Base-by-base conservation (phyloP, 176 grass and related monocot species). In the Musa beccarii region DNA sequence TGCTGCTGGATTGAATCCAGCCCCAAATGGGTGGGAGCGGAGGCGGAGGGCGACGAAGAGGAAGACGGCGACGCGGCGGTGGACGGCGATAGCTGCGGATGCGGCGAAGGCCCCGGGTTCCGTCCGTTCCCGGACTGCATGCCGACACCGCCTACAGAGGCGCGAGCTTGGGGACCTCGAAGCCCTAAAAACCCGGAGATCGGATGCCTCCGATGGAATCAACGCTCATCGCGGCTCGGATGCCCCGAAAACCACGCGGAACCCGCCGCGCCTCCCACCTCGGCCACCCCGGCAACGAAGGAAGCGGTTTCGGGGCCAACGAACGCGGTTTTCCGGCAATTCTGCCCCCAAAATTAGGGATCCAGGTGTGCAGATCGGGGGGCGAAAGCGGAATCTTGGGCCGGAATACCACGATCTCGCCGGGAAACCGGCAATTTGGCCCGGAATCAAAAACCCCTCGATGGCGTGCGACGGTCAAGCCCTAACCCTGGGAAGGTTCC, bases 11-110 rank as follows among this genome's bases (percentile, higher is more conserved):
- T 80, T 56, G 81, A 79, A 62, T 87, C 85, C 26, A 80, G 77
- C 71, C 81, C 85, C 53, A 74, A 70, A 54, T 79, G 85, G 49
- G 70, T 77, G 65, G 79, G 77, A 72, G 80, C 85, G 71, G 85
- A 65, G 52, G 52, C 75, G 11, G 75, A 61, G 11, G 75, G 66
- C 13, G 72, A 83, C 25, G 79, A 81, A 11, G 79, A 80, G 56
- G 79, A 80, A 11, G 79, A 59, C 8, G 79, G 73, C 34, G 34
- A 43, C 34, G 34, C 34, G 0, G 79, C 79, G 2, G 79, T 59
- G 20, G 79, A 80, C 19, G 79, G 73, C 20, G 4, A 43, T 4
- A 4, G 34, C 3, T 43, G 34, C 34, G 34, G 34, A 43, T 43
- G 34, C 34, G 79, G 19, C 55, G 51, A 16, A 16, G 49, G 49